phyloP scores from a whole-genome alignment of 73 alveolate genomes.

The Paramecium primaurelia region DNA sequence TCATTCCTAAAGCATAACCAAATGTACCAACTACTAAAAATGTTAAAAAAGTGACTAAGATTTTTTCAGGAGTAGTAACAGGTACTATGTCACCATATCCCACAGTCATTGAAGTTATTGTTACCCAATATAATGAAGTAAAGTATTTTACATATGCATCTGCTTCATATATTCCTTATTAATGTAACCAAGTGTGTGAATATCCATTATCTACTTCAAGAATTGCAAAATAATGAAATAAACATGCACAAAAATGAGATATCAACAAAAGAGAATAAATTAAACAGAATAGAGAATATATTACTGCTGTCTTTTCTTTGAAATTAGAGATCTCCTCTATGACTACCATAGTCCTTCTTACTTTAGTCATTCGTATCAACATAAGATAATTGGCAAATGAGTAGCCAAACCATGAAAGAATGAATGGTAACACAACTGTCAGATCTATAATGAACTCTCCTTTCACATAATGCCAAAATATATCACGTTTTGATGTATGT shows the following conservation, averaged over 20 bases:
- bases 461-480: conserved; percentile 38
- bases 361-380: conserved; percentile 16
- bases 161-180: neutral
- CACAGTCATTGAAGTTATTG: conserved; percentile 44
- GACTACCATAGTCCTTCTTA: neutral
- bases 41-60: conserved; percentile 7
- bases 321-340: conserved; percentile 20
- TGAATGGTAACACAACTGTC: conserved; percentile 12
- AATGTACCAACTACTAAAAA: neutral
- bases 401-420: neutral
- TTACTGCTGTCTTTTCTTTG: conserved; percentile 13
- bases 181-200: conserved; percentile 1
- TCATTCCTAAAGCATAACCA: conserved; percentile 51
- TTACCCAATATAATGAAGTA: conserved; percentile 27
- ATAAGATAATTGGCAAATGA: conserved; percentile 13
- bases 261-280: conserved; percentile 30
- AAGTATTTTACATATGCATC: neutral
- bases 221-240: conserved; percentile 15
- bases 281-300: conserved; percentile 21
- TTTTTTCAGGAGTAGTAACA: conserved; percentile 35
- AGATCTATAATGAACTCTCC: conserved; percentile 27
- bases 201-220: conserved; percentile 18
- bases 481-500: neutral
- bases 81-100: conserved; percentile 51
- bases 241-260: conserved; percentile 48